phyloP scores from a whole-genome alignment of 495 filamentous ascomycete genomes.

The Trichoderma asperelloides region DNA sequence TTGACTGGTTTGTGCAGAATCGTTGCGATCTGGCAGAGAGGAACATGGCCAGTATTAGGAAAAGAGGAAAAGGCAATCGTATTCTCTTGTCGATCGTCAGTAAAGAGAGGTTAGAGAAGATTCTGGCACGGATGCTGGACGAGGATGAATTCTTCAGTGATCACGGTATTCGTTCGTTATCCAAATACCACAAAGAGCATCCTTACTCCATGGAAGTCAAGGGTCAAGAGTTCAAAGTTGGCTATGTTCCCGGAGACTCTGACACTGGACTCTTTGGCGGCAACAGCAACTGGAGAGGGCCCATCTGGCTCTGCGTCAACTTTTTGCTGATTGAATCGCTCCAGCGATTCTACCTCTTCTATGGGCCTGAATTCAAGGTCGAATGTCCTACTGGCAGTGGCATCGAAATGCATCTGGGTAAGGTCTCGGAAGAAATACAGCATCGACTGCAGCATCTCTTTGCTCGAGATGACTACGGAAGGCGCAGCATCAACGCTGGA shows the following conservation, averaged over 20 bases:
- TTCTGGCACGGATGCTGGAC: slow-evolving; percentile 83
- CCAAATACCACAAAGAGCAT: slow-evolving; percentile 83
- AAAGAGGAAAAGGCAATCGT: slow-evolving; percentile 78
- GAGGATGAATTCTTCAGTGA: slow-evolving; percentile 87
- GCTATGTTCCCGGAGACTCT: slow-evolving; percentile 88
- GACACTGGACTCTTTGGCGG: slow-evolving; percentile 90
- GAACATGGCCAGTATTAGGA: slow-evolving; percentile 84
- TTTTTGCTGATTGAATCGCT: slow-evolving; percentile 90
- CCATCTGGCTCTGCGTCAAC: slow-evolving; percentile 94
- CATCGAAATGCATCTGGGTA: slow-evolving; percentile 90
- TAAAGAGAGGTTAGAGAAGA: slow-evolving; percentile 77
- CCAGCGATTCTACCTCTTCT: slow-evolving; percentile 90
- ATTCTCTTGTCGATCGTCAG: slow-evolving; percentile 81
- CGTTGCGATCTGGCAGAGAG: slow-evolving; percentile 75
- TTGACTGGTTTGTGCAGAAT: slow-evolving; percentile 91
- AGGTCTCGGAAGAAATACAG: slow-evolving; percentile 94
- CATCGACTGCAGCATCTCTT: slow-evolving; percentile 91
- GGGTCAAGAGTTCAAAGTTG: slow-evolving; percentile 77
- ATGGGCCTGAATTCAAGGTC: slow-evolving; percentile 76
- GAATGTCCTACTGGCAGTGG: slow-evolving; percentile 93
- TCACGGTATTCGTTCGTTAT: slow-evolving; percentile 86
- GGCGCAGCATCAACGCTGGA: slow-evolving; percentile 74
- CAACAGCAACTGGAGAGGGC: slow-evolving; percentile 93
- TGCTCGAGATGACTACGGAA: slow-evolving; percentile 70
- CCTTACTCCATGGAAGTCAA: slow-evolving; percentile 96